Percentiles rank a stretch among this genome's conserved stretches.
phyloP scores from a whole-genome alignment of 2,329 filamentous ascomycete species.

The Stemphylium vesicarium region DNA sequence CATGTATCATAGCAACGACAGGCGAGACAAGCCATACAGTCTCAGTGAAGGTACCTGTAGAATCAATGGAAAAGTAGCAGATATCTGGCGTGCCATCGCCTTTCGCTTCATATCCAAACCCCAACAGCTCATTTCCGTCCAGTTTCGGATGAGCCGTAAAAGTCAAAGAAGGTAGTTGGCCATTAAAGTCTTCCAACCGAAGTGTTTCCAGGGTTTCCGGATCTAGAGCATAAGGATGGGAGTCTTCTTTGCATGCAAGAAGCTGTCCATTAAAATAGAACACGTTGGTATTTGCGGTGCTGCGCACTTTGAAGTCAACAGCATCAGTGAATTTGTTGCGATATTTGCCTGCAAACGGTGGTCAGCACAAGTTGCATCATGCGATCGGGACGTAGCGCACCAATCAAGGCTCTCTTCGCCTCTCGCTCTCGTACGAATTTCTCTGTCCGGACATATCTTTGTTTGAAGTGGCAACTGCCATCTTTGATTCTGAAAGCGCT shows the following conservation, averaged over 20 bases:
- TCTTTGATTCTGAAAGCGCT: constrained; percentile 40
- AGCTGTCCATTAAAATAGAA: constrained; percentile 10
- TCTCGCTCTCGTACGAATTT: constrained; percentile 32
- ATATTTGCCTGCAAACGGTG: neutral
- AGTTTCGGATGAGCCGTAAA: constrained; percentile 31
- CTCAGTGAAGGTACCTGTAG: constrained; percentile 41
- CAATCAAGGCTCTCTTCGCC: constrained; percentile 15
- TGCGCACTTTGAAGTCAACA: neutral
- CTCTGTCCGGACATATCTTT: constrained; percentile 43
- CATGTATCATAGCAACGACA: constrained; percentile 52
- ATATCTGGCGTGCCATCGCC: constrained; percentile 51
- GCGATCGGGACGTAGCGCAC: constrained; percentile 2
- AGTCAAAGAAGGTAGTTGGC: constrained; percentile 19
- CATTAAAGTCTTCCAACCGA: constrained; percentile 13
- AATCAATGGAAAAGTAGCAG: constrained; percentile 43
- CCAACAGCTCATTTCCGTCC: constrained; percentile 27
- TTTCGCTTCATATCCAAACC: constrained; percentile 42
- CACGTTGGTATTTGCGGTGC: constrained; percentile 6
- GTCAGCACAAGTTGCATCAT: constrained; percentile 15
- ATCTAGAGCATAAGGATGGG: constrained; percentile 22
- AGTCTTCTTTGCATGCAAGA: constrained; percentile 17
- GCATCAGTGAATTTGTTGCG: neutral
- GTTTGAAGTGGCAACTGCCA: constrained; percentile 40
- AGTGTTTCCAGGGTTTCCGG: constrained; percentile 22
- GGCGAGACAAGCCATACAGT: constrained; percentile 46